These are phyloP conservation scores for Wickerhamiella dianesei DNA, from an alignment of 805 yeast species.

Conservation along the genomic window DNA sequence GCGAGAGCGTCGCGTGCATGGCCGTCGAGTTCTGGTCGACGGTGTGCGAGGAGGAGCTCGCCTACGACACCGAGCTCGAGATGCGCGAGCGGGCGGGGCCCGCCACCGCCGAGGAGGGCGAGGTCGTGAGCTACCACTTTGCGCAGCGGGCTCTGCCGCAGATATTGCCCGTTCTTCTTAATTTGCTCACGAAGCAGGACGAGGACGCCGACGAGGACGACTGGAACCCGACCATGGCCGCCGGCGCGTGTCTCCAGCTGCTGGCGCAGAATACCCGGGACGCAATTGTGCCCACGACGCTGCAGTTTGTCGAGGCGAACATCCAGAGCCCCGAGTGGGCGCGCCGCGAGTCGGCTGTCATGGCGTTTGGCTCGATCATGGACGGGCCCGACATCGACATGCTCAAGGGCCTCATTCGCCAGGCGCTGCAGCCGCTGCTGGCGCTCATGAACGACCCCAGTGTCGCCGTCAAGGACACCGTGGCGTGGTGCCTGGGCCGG, in stretches of 20 bases:
- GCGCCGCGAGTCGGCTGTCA: constrained; percentile 89
- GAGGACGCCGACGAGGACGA: constrained; percentile 85
- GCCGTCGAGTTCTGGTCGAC: constrained; percentile 98
- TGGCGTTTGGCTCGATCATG: constrained; percentile 95
- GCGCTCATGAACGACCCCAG: constrained; percentile 57
- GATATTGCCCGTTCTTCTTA: constrained; percentile 75
- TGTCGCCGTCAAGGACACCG: constrained; percentile 88
- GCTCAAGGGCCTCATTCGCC: constrained; percentile 52
- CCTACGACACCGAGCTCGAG: constrained; percentile 48
- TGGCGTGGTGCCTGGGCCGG: constrained; percentile 96
- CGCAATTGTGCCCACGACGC: constrained; percentile 71
- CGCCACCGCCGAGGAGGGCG: constrained; percentile 25
- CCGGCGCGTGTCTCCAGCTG: constrained; percentile 90
- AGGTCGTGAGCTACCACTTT: constrained; percentile 46
- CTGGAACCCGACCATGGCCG: constrained; percentile 98
- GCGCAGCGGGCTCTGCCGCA: constrained; percentile 73
- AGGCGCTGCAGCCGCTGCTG: constrained; percentile 73
- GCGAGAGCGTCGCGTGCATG: constrained; percentile 89
- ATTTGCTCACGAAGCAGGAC: constrained; percentile 73
- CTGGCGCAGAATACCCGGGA: constrained; percentile 85
- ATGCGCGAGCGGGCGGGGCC: constrained; percentile 30
- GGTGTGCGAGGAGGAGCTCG: constrained; percentile 86
- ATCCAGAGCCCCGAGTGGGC: constrained; percentile 59
- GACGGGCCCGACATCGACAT: constrained; percentile 82
- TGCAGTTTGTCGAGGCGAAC: constrained; percentile 69